Base-by-base conservation (phyloP, 208 protist species). In the Trypanosoma melophagium region DNA sequence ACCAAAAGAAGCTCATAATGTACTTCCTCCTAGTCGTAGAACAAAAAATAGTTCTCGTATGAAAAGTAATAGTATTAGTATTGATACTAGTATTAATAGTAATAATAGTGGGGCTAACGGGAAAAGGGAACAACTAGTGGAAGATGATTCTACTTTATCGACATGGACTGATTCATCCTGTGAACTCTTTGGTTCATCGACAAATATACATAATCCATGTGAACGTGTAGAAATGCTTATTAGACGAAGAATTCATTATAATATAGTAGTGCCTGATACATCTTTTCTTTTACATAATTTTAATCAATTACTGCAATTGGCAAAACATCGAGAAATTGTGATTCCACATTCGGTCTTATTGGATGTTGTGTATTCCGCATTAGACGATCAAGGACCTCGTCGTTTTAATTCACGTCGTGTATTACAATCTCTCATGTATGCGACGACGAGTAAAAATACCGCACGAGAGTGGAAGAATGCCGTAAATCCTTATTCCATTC, bases 231-330 rank as follows among this genome's bases (percentile, higher is more conserved):
- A 88, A 45, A 10, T 28, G n/a, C 71, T 86, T 41, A 31, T 92
- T 14, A 66, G 65, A 53, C 81, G 83, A 3, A 82, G 89, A 50
- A 25, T 75, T 17, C 67, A 83, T 12, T 83, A 82, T 38, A 76
- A 88, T 58, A 71, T 95, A n/a, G 67, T 95, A 7, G 78, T 93
- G 24, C 89, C 89, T 4, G 89, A 95, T 69, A 71, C 78, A 1
- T 45, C 47, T 17, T 91, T 86, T 60, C 24, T 87, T 19, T 58
- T 93, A 19, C 58, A 67, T 12, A 61, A 74, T 60, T 83, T 89
- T 50, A 73, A 84, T 44, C 87, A 90, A 57, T 73, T 95, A 12
- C 58, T 76, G 3, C 86, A 89, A 54, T 68, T 95, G 14, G 74
- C 73, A 9, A 69, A 69, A 8, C 86, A 95, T 60, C 81, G 89